Evolutionary conservation across 2,329 filamentous ascomycete genomes (phyloP).

Genomic region (Bimuria novae-zelandiae): DNA sequence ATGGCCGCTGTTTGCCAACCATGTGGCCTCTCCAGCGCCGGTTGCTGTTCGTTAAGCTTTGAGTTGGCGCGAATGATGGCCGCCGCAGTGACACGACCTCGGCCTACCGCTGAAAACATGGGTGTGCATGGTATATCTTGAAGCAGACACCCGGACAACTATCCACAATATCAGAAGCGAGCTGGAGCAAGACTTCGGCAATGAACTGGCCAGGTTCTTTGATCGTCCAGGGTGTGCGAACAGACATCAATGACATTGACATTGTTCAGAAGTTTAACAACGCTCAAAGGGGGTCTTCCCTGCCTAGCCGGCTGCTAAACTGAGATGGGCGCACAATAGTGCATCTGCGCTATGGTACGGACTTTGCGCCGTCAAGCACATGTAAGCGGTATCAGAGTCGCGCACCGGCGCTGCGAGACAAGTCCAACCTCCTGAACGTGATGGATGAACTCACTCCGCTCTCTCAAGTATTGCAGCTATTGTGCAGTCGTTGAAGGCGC

Average conservation of each 20-base stretch:
- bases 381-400: not conserved
- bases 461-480: not conserved
- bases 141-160: no score
- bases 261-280: conserved; percentile 3
- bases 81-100: not conserved
- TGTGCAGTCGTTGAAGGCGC: not conserved
- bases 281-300: not conserved
- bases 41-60: not conserved
- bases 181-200: no score
- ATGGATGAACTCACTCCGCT: not conserved
- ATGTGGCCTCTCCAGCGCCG: not conserved
- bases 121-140: no score
- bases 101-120: no score
- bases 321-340: not conserved
- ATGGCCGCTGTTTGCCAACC: not conserved
- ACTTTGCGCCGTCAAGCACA: not conserved
- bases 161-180: no score
- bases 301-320: conserved; percentile 1
- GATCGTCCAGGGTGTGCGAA: not conserved
- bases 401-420: not conserved
- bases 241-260: not conserved
- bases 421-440: not conserved
- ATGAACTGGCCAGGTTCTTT: not conserved
- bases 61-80: not conserved
- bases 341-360: not conserved